Evolutionary conservation across 2,329 filamentous ascomycete species (phyloP).

Genomic region (Penicillium decumbens): DNA sequence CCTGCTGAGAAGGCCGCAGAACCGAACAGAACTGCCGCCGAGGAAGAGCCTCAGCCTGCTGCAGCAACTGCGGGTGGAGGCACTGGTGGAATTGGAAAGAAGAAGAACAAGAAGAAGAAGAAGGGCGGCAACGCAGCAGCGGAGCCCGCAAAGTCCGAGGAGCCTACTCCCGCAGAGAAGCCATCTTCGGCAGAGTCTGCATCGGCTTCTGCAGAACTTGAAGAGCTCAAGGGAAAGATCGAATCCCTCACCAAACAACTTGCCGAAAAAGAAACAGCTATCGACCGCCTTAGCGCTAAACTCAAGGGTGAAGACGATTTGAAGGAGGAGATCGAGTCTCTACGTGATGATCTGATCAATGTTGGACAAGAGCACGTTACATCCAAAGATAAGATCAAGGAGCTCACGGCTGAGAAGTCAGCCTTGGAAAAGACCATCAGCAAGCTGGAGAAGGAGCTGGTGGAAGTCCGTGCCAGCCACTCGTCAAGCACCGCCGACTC

Average conservation of each 20-base stretch:
- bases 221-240: constrained; percentile 36
- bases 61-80: constrained; percentile 17
- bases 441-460: constrained; percentile 67
- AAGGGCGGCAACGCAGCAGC: constrained; percentile 58
- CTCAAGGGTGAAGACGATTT: constrained; percentile 72
- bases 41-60: constrained; percentile 20
- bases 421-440: constrained; percentile 60
- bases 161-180: constrained; percentile 14
- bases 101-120: constrained; percentile 88
- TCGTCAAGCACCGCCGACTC: constrained; percentile 45
- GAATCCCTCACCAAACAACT: constrained; percentile 34
- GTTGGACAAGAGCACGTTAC: constrained; percentile 81
- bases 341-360: constrained; percentile 72
- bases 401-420: constrained; percentile 64
- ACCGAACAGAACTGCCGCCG: constrained; percentile 9
- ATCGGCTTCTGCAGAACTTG: constrained; percentile 15
- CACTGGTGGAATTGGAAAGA: constrained; percentile 44
- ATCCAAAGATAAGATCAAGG: constrained; percentile 69
- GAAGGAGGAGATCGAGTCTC: constrained; percentile 76
- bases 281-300: constrained; percentile 65
- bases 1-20: constrained; percentile 22
- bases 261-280: constrained; percentile 62
- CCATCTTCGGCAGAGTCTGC: constrained; percentile 34
- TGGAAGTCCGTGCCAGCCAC: constrained; percentile 49
- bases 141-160: constrained; percentile 27